Evolutionary conservation across 306 rosid genomes (phyloP).

Genomic region (Quercus ilex): DNA sequence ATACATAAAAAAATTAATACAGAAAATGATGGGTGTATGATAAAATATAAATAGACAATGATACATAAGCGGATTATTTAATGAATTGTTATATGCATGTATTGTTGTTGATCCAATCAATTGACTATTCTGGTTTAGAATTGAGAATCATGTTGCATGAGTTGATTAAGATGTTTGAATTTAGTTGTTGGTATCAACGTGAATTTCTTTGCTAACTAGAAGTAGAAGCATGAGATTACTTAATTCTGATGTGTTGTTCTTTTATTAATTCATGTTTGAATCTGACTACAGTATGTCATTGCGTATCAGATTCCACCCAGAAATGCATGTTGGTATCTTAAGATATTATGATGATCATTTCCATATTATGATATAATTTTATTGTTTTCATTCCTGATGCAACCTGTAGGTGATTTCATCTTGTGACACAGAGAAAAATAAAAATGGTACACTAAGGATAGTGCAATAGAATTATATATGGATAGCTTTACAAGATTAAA

Average conservation of each 20-base stretch:
- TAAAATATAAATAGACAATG: too few species aligned
- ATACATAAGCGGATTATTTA: too few species aligned
- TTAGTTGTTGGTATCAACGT: too few species aligned
- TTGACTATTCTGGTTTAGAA: too few species aligned
- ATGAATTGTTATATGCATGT: too few species aligned
- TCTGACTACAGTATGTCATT: neutral
- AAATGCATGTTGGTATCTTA: neutral
- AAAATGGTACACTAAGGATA: neutral
- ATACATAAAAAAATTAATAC: too few species aligned
- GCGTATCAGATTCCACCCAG: neutral
- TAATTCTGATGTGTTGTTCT: neutral
- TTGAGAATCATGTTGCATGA: too few species aligned
- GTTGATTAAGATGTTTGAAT: too few species aligned
- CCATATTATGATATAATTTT: neutral
- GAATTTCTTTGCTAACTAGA: neutral
- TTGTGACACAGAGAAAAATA: neutral
- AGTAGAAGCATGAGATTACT: neutral
- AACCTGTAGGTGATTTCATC: neutral
- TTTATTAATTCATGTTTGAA: neutral
- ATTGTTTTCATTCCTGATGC: neutral
- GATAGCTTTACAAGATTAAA: neutral
- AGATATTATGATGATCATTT: neutral
- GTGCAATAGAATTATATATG: neutral
- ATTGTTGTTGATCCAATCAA: too few species aligned
- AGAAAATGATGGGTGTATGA: too few species aligned